Evolutionary conservation across 805 yeast genomes (phyloP), one percentile per base, ranked within the genome.

Genomic region (Schizosaccharomyces lindneri): DNA sequence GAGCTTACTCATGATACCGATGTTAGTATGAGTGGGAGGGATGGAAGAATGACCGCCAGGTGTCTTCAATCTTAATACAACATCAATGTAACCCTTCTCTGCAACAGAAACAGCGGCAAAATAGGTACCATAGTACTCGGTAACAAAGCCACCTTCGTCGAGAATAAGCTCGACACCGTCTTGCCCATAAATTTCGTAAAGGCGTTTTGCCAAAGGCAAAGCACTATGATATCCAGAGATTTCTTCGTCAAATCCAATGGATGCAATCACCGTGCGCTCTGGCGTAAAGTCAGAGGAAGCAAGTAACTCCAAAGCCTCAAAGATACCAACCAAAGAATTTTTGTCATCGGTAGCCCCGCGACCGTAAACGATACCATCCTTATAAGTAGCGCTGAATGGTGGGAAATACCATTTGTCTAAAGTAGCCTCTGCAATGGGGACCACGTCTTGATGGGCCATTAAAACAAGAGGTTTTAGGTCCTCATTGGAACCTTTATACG

Each of bases 221-320:
- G 94, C 95, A 61, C 90, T 89, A 6, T 73, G 70, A 21, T 65
- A 63, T 4, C 94, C 94, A 46, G 79, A 75, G 48, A 79, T 76
- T 68, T 87, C 95, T 72, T 86, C 95, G 68, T 87, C 95, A 65
- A 79, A 84, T 1, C 95, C 95, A 67, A 82, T 80, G 0, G 85
- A 81, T 1, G 83, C 68, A 11, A 86, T 64, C 17, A 85, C 69
- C 1, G 86, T 76, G 70, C 95, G 79, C 61, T 75, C 70, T n/a
- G 88, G 86, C 55, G 68, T 62, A 71, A 75, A 84, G 1, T 76
- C 81, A 21, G 75, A 75, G 43, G 71, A 66, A 36, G 85, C 67
- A 43, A 84, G 70, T 60, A 73, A 70, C 67, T 83, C 87, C n/a
- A 79, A 69, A 1, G 88, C 76, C 68, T 85, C 89, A 68, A 85